These are phyloP conservation scores for Skeletonema tropicum DNA, from an alignment of 108 stramenopile species.

Conservation along the genomic window DNA sequence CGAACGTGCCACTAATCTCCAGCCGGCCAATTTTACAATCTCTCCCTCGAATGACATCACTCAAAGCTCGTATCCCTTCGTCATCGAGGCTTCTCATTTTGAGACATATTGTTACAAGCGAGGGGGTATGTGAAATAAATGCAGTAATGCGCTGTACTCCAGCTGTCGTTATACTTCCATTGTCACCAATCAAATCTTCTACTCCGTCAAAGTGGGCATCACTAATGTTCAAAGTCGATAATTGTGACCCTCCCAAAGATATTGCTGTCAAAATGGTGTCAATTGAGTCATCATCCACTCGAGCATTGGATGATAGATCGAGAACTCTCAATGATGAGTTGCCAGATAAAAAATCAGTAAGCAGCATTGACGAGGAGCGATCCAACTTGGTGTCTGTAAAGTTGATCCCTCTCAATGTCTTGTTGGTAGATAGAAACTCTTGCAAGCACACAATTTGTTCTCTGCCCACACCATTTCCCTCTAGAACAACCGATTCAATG, in stretches of 20 bases:
- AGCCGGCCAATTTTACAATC: conserved; percentile 30
- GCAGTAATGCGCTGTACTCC: conserved; percentile 26
- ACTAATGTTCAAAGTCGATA: conserved; percentile 35
- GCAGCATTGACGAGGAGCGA: conserved; percentile 6
- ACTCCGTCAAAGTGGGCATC: conserved; percentile 20
- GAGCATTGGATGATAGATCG: conserved; percentile 19
- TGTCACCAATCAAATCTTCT: conserved; percentile 12
- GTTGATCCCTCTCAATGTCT: conserved; percentile 33
- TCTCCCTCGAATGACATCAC: conserved; percentile 3
- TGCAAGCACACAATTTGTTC: conserved; percentile 23
- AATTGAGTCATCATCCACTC: conserved; percentile 24
- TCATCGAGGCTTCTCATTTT: conserved; percentile 17
- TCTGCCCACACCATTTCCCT: conserved; percentile 22
- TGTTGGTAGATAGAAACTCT: conserved; percentile 25
- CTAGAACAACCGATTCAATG: conserved; percentile 30
- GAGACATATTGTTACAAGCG: conserved; percentile 10
- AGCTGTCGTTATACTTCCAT: conserved; percentile 7
- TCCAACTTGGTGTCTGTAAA: conserved; percentile 25
- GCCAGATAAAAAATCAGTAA: conserved; percentile 20
- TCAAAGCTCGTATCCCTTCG: conserved; percentile 17
- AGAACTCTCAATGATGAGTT: conserved; percentile 28
- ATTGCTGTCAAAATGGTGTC: conserved; percentile 17
- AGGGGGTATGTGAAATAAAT: conserved; percentile 13
- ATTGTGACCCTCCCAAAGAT: conserved; percentile 7
- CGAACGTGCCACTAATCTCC: conserved; percentile 37